Conservation (phyloP, 202 grass and related monocot species). For the Eragrostis tef region DNA sequence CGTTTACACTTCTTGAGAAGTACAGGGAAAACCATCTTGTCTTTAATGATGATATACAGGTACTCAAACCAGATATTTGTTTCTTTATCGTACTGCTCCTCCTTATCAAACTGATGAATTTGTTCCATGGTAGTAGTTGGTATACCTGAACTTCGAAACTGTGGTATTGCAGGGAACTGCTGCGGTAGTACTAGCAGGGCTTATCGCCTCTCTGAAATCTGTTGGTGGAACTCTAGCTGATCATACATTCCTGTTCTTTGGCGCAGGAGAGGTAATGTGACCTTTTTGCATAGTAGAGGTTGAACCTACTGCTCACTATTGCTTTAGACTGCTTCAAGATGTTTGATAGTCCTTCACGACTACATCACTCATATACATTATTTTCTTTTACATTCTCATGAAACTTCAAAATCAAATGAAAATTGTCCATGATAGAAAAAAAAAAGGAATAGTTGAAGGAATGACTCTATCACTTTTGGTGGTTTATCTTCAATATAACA, state of each 20-base stretch:
- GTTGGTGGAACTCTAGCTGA: slow-evolving; percentile 67
- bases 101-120: slow-evolving; percentile 3
- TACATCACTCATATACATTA: not conserved
- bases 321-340: not conserved
- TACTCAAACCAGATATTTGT: slow-evolving; percentile 36
- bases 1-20: slow-evolving; percentile 86
- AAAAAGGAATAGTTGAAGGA: not conserved
- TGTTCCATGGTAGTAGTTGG: not conserved
- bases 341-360: not conserved
- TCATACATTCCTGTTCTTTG: slow-evolving; percentile 87
- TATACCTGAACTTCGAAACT: slow-evolving; percentile 24
- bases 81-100: slow-evolving; percentile 19
- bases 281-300: not conserved
- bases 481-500: slow-evolving; percentile 4
- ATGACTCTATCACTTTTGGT: slow-evolving; percentile 6
- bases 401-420: slow-evolving; percentile 23
- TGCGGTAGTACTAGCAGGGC: slow-evolving; percentile 81
- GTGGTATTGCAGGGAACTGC: slow-evolving; percentile 69
- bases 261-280: slow-evolving; percentile 81
- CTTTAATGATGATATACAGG: slow-evolving; percentile 99
- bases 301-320: not conserved
- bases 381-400: not conserved
- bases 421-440: not conserved
- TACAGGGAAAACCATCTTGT: slow-evolving; percentile 80
- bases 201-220: slow-evolving; percentile 75